Conservation (phyloP, 495 filamentous ascomycete genomes). For the Neurospora sp. region DNA sequence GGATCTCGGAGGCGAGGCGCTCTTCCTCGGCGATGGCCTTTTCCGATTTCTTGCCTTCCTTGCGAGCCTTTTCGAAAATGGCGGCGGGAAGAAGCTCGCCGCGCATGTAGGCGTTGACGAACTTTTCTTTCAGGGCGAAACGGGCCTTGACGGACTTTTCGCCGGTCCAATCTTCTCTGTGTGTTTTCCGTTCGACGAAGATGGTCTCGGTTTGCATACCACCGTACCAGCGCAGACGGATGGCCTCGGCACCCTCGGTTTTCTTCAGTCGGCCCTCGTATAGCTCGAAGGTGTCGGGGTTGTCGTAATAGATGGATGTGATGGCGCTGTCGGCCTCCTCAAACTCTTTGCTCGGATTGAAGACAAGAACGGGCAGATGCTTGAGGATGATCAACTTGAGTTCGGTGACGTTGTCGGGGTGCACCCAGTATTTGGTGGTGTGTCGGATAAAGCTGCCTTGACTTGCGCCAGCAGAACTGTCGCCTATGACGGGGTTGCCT, state of each 20-base stretch:
- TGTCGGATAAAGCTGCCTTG: slow-evolving; percentile 96
- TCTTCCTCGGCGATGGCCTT: slow-evolving; percentile 86
- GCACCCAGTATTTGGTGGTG: slow-evolving; percentile 99
- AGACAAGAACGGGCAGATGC: slow-evolving; percentile 94
- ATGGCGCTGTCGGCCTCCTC: slow-evolving; percentile 83
- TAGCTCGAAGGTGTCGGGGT: slow-evolving; percentile 82
- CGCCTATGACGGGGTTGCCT: slow-evolving; percentile 84
- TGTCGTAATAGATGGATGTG: slow-evolving; percentile 97
- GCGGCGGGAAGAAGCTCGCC: slow-evolving; percentile 72
- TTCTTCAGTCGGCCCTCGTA: slow-evolving; percentile 94
- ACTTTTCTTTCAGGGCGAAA: slow-evolving; percentile 91
- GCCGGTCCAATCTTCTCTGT: slow-evolving; percentile 98
- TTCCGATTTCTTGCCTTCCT: slow-evolving; percentile 83
- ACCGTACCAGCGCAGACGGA: slow-evolving; percentile 94
- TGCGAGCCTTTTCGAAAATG: slow-evolving; percentile 88
- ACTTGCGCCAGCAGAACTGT: slow-evolving; percentile 77
- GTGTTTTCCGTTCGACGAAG: slow-evolving; percentile 96
- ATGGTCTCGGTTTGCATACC: slow-evolving; percentile 90
- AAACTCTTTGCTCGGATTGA: slow-evolving; percentile 96
- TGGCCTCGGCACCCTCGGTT: slow-evolving; percentile 94
- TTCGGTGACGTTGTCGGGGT: slow-evolving; percentile 97
- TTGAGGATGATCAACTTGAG: slow-evolving; percentile 95
- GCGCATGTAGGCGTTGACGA: slow-evolving; percentile 79
- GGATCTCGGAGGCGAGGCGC: slow-evolving; percentile 80
- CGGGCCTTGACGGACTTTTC: slow-evolving; percentile 98